Conservation (phyloP, 331 rosid genomes). For the Cydonia oblonga region DNA sequence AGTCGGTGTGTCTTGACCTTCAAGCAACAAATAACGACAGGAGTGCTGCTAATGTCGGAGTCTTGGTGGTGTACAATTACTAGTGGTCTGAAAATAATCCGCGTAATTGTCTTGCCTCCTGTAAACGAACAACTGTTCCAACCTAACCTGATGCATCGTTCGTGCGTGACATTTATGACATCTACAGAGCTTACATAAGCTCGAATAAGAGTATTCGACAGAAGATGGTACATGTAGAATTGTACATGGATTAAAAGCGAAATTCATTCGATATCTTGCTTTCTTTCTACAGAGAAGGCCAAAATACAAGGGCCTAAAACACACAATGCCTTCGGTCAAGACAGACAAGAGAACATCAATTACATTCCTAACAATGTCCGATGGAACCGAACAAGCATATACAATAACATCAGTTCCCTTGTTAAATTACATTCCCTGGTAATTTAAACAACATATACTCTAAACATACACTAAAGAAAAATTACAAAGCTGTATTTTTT, state of each 20-base stretch:
- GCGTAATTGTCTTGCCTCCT: too few species aligned
- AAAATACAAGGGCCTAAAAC: not conserved
- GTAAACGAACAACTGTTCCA: not conserved
- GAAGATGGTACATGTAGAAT: not conserved
- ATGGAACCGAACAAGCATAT: not conserved
- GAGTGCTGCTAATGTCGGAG: too few species aligned
- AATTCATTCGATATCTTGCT: not conserved
- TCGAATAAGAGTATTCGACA: not conserved
- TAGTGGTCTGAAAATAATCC: too few species aligned
- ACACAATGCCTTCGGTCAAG: not conserved
- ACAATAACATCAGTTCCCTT: slow-evolving; percentile 4
- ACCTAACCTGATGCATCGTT: not conserved
- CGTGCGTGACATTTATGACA: not conserved
- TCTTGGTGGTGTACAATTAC: too few species aligned
- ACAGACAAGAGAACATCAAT: not conserved
- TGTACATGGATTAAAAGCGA: not conserved
- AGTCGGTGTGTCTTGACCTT: too few species aligned
- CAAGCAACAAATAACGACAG: too few species aligned
- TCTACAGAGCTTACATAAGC: not conserved
- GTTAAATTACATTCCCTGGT: slow-evolving; percentile 5
- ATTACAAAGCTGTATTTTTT: not conserved
- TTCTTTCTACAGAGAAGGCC: not conserved
- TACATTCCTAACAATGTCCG: slow-evolving; percentile 3
- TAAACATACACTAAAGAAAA: not conserved
- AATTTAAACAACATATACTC: slow-evolving; percentile 1